phyloP scores from a whole-genome alignment of 495 filamentous ascomycete genomes.

The Neurospora sp. region DNA sequence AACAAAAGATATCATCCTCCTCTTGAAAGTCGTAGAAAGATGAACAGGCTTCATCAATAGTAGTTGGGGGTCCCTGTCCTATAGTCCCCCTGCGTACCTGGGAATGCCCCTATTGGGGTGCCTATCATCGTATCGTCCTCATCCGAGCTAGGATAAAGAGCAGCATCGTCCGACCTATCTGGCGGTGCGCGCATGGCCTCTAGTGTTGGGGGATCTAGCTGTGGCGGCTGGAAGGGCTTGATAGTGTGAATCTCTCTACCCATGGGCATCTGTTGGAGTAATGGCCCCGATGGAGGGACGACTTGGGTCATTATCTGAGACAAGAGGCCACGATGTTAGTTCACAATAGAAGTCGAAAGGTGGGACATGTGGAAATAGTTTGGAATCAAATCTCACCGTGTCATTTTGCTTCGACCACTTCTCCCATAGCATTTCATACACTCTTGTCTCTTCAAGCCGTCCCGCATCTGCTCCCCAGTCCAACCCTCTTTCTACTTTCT shows the following conservation, averaged over 20 bases:
- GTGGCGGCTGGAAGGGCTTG: conserved; percentile 47
- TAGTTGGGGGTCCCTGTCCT: conserved; percentile 30
- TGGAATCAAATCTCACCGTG: conserved; percentile 48
- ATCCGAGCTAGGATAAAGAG: conserved; percentile 32
- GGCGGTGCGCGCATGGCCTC: conserved; percentile 39
- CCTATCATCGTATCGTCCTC: conserved; percentile 25
- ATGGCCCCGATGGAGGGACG: conserved; percentile 56
- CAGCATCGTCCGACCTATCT: conserved; percentile 42
- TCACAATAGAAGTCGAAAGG: not conserved
- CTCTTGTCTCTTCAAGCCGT: conserved; percentile 69
- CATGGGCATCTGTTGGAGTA: conserved; percentile 70
- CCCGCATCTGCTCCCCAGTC: conserved; percentile 80
- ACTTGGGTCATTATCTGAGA: conserved; percentile 69
- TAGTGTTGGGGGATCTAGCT: conserved; percentile 47
- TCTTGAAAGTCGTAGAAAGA: not conserved
- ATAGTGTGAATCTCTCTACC: conserved; percentile 75
- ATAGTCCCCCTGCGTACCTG: conserved; percentile 25
- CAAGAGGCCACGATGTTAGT: not conserved
- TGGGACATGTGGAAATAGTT: not conserved
- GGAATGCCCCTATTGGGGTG: conserved; percentile 25
- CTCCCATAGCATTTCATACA: conserved; percentile 73
- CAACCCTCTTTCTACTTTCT: conserved; percentile 54
- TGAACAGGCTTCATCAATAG: conserved; percentile 12
- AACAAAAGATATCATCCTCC: not conserved
- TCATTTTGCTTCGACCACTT: conserved; percentile 94